These are phyloP conservation scores for Boechera stricta DNA, from an alignment of 345 rosid genomes.

Conservation along the genomic window DNA sequence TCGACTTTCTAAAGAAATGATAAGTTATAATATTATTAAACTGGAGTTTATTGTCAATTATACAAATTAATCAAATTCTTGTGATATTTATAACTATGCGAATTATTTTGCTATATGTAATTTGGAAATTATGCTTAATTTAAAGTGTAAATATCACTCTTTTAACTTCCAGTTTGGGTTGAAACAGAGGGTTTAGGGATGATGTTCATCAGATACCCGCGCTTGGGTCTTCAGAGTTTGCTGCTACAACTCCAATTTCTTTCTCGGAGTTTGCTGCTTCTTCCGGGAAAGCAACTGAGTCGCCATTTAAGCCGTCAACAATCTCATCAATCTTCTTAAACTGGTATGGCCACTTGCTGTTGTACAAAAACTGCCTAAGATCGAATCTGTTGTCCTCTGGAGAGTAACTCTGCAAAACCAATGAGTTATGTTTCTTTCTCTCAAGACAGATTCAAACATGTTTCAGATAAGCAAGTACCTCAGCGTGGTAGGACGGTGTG, in stretches of 20 bases:
- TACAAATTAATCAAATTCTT: no score
- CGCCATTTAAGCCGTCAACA: constrained; percentile 64
- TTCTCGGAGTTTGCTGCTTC: constrained; percentile 33
- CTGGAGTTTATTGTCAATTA: no score
- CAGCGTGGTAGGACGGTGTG: constrained; percentile 95
- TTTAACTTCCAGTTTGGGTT: background rate
- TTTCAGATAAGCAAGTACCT: constrained; percentile 55
- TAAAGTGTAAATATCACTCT: background rate
- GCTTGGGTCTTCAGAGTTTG: constrained; percentile 67
- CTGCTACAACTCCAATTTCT: constrained; percentile 71
- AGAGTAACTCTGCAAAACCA: constrained; percentile 73
- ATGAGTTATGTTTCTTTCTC: background rate
- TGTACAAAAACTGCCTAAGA: constrained; percentile 89
- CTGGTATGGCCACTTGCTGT: constrained; percentile 83
- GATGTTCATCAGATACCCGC: constrained; percentile 53
- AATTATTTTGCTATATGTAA: background rate
- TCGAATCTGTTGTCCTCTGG: constrained; percentile 95
- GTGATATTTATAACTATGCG: no score
- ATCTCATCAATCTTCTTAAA: constrained; percentile 86
- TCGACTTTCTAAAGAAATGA: no score
- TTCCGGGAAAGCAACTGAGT: constrained; percentile 56
- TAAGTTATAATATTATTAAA: no score
- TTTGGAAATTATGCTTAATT: background rate
- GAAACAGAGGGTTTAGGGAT: constrained; percentile 10
- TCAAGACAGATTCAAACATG: background rate